Evolutionary conservation across 345 rosid genomes (phyloP).

Genomic region (Lagerstroemia speciosa): DNA sequence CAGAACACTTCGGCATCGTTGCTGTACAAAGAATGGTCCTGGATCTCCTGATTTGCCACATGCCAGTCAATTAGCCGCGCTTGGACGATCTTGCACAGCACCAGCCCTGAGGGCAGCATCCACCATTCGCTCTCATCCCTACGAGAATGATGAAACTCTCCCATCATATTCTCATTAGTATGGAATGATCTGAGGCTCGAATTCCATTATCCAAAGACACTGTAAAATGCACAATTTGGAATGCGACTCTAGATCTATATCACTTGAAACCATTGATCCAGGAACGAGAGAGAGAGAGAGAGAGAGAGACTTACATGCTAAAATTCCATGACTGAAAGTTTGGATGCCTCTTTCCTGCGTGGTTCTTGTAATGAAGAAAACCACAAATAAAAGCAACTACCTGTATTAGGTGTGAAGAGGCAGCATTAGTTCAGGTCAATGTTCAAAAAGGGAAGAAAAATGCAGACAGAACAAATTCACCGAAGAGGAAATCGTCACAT

Average conservation of each 20-base stretch:
- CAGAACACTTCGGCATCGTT: conserved; percentile 63
- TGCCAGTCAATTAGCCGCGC: conserved; percentile 69
- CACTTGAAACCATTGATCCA: background rate
- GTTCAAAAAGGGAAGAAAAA: background rate
- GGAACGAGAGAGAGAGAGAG: background rate
- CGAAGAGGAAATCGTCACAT: background rate
- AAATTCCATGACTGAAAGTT: conserved; percentile 90
- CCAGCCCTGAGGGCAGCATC: conserved; percentile 76
- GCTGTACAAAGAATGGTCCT: conserved; percentile 80
- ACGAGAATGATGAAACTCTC: background rate
- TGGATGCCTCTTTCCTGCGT: conserved; percentile 44
- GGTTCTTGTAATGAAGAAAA: conserved; percentile 57
- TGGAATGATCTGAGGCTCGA: background rate
- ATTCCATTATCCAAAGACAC: background rate
- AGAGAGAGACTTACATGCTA: conserved; percentile 51
- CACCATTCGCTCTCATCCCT: conserved; percentile 99
- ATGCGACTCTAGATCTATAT: background rate
- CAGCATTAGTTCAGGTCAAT: background rate
- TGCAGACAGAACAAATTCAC: background rate
- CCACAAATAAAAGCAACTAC: conserved; percentile 63
- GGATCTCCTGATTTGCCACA: conserved; percentile 84
- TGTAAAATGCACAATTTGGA: background rate
- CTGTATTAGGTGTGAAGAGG: conserved; percentile 22
- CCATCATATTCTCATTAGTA: background rate
- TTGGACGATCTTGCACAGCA: conserved; percentile 64